A percentile compares a stretch with the other conserved stretches of the same genome.
These are phyloP conservation scores for Solanum pinnatisectum DNA, from an alignment of 257 asterid species.

Conservation along the genomic window DNA sequence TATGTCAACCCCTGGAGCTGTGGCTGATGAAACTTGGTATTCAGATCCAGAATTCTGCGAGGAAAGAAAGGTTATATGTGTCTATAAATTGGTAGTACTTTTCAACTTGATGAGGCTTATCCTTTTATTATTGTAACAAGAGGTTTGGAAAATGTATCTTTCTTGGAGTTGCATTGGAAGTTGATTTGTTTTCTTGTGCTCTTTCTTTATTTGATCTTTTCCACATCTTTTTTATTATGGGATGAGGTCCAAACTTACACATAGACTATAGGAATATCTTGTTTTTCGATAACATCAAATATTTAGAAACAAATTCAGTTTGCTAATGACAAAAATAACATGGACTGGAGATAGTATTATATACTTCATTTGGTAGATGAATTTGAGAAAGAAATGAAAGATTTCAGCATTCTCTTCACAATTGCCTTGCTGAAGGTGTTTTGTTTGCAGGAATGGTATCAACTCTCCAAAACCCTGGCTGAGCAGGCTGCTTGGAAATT, in stretches of 20 bases:
- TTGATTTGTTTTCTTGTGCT: background rate
- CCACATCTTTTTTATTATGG: background rate
- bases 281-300: background rate
- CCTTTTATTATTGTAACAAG: background rate
- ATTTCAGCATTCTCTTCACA: background rate
- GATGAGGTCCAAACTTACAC: background rate
- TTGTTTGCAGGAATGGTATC: background rate
- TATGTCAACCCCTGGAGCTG: slow-evolving; percentile 12
- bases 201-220: background rate
- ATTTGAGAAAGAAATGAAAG: background rate
- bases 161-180: background rate
- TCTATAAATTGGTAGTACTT: background rate
- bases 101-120: background rate
- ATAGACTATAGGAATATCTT: background rate
- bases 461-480: slow-evolving; percentile 45
- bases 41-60: slow-evolving; percentile 45
- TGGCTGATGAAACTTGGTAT: slow-evolving; percentile 56
- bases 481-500: slow-evolving; percentile 56
- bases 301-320: background rate
- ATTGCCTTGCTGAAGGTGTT: background rate
- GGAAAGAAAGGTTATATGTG: slow-evolving; percentile 33
- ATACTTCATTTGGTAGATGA: background rate
- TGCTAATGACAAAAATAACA: background rate
- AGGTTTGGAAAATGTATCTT: background rate
- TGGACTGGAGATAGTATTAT: background rate